A percentile compares a stretch with the other conserved stretches of the same genome.
Conservation (phyloP, 148 eudicot species). For the Camellia sinensis region DNA sequence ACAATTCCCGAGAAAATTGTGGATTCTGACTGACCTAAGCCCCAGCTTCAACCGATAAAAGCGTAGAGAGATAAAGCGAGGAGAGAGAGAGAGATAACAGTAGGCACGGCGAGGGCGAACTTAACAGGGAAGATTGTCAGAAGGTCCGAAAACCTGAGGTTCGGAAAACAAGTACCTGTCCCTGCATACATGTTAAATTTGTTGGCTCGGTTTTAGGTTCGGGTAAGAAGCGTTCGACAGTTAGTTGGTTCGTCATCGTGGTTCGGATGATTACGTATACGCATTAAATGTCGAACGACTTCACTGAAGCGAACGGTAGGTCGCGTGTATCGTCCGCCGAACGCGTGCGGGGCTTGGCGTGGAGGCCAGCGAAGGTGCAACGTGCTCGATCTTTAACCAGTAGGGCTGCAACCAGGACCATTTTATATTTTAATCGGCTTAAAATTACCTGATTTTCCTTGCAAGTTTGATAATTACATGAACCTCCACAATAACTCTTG, state of each 20-base stretch:
- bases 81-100: background rate
- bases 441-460: too few relatives aligned
- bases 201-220: conserved; percentile 10
- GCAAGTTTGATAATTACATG: too few relatives aligned
- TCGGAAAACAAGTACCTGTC: background rate
- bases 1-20: background rate
- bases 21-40: background rate
- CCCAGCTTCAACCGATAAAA: background rate
- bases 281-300: background rate
- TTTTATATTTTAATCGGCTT: too few relatives aligned
- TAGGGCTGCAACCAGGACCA: background rate
- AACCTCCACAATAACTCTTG: too few relatives aligned
- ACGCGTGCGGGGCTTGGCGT: background rate
- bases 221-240: conserved; percentile 1
- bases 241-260: background rate
- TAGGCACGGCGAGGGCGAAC: background rate
- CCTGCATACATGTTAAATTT: background rate
- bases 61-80: too few relatives aligned
- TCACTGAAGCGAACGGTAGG: background rate
- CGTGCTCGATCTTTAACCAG: background rate
- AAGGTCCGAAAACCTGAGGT: background rate
- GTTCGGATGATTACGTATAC: background rate
- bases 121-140: background rate
- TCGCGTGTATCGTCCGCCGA: background rate
- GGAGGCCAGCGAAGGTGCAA: background rate